Percentiles rank a stretch among this genome's conserved stretches.
Evolutionary conservation across 176 grass and related monocot genomes (phyloP).

Genomic region (Tillandsia leiboldiana): DNA sequence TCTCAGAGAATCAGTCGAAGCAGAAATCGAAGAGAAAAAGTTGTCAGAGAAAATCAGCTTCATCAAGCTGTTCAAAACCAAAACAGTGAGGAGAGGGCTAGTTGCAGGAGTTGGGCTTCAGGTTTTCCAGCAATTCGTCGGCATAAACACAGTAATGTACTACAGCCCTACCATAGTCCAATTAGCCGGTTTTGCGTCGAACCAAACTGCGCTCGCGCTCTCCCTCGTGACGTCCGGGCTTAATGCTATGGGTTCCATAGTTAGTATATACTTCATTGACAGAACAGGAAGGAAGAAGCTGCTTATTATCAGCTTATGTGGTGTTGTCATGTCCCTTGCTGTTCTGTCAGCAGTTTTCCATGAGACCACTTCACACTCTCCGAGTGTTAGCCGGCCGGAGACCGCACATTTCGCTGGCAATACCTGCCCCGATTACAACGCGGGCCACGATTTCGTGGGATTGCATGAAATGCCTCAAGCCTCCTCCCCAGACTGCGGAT

Average conservation of each 20-base stretch:
- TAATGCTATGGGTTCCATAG: constrained; percentile 73
- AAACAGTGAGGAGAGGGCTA: constrained; percentile 40
- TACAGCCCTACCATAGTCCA: constrained; percentile 83
- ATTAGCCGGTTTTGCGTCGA: constrained; percentile 79
- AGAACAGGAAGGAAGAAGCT: constrained; percentile 51
- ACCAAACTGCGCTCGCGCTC: constrained; percentile 60
- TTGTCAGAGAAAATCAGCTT: constrained; percentile 40
- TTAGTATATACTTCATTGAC: constrained; percentile 90
- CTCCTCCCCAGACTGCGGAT: constrained; percentile 43
- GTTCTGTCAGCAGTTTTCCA: constrained; percentile 62
- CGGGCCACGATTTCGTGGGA: constrained; percentile 33
- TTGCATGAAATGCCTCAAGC: constrained; percentile 68
- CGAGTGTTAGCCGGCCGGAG: constrained; percentile 32
- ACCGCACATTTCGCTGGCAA: constrained; percentile 30
- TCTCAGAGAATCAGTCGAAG: constrained; percentile 64
- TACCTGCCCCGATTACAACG: constrained; percentile 35
- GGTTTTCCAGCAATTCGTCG: constrained; percentile 86
- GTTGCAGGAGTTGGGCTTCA: constrained; percentile 63
- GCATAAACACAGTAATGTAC: constrained; percentile 96
- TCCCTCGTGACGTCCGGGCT: constrained; percentile 70
- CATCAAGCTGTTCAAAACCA: constrained; percentile 24
- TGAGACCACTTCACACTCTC: constrained; percentile 46
- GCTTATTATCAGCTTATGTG: constrained; percentile 58
- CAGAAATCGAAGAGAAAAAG: constrained; percentile 30
- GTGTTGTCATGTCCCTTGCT: constrained; percentile 52